These are phyloP conservation scores for Venturia effusa DNA, from an alignment of 2,329 filamentous ascomycete species.

Conservation along the genomic window DNA sequence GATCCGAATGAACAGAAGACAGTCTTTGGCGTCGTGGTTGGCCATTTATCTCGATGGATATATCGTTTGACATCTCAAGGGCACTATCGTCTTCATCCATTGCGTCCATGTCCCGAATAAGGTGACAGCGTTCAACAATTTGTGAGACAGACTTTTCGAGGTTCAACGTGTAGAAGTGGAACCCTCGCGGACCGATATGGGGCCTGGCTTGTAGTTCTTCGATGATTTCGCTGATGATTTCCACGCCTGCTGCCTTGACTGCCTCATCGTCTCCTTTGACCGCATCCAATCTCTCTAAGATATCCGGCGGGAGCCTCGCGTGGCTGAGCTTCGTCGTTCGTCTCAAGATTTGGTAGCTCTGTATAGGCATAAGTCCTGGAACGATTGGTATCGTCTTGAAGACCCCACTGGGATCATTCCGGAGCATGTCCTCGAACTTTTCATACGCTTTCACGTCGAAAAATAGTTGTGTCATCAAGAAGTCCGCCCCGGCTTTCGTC, in stretches of 20 bases:
- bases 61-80: constrained; percentile 28
- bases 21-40: constrained; percentile 44
- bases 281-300: constrained; percentile 59
- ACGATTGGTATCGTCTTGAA: constrained; percentile 87
- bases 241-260: constrained; percentile 69
- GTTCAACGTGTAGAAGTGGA: constrained; percentile 97
- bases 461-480: constrained; percentile 97
- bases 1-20: constrained; percentile 73
- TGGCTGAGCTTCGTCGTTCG: constrained; percentile 91
- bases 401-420: constrained; percentile 69
- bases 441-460: constrained; percentile 81
- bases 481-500: constrained; percentile 82
- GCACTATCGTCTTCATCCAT: constrained; percentile 39
- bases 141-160: constrained; percentile 93
- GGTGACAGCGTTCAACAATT: constrained; percentile 72
- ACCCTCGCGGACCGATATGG: constrained; percentile 51
- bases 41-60: constrained; percentile 19
- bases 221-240: constrained; percentile 76
- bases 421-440: constrained; percentile 63
- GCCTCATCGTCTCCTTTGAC: constrained; percentile 72
- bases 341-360: constrained; percentile 92
- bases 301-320: constrained; percentile 61
- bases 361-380: constrained; percentile 92
- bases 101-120: constrained; percentile 48
- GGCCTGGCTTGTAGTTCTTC: constrained; percentile 35